Evolutionary conservation across 371 early-diverging fungal species (phyloP), one percentile per base, ranked within the genome.

Genomic region (Saksenaea oblongispora): DNA sequence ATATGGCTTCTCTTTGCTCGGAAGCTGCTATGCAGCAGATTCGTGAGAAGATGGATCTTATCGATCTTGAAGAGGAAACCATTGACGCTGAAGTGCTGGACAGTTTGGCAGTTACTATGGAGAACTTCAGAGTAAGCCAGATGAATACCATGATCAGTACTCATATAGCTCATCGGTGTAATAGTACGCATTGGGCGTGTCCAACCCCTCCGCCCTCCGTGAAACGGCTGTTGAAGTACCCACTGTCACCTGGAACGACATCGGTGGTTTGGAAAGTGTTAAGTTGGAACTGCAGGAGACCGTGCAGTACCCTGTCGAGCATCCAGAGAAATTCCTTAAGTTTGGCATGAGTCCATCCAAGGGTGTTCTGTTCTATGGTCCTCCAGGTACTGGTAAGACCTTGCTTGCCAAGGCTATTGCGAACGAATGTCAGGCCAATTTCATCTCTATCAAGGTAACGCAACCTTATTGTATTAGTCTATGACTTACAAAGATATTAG

Each of bases 1-100:
- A 99, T 86, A 79, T 99, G 70, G 99, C 99, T 26, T 94, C 99
- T 11, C 90, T 99, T 63, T 99, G 99, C 81, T 98, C 99, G 57
- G 99, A 99, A 82, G 99, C 99, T n/a, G 99, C 99, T 58, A 95
- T 99, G 91, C 99, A 99, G 84, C 99, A 99, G 79, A 99, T 99
- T 67, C 95, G 99, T 77, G 99, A 98, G 75, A 99, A 99, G 89
- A 92, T 97, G 92, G 93, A 93, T 65, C 83, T 98, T 56, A 99
- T 99, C 76, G 99, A 99, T 73, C 84, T 99, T 14, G 99, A 99
- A 66, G 97, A 96, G 65, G 99, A 99, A 41, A 95, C 95, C 39
- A 98, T 99, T 68, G 99, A 99, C 69, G 97, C 99, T 34, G 95
- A 95, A 70, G 93, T 99, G 31, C 85, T 99, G 51, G 93, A 97